phyloP scores from a whole-genome alignment of 345 rosid genomes.

The Stellera chamaejasme region DNA sequence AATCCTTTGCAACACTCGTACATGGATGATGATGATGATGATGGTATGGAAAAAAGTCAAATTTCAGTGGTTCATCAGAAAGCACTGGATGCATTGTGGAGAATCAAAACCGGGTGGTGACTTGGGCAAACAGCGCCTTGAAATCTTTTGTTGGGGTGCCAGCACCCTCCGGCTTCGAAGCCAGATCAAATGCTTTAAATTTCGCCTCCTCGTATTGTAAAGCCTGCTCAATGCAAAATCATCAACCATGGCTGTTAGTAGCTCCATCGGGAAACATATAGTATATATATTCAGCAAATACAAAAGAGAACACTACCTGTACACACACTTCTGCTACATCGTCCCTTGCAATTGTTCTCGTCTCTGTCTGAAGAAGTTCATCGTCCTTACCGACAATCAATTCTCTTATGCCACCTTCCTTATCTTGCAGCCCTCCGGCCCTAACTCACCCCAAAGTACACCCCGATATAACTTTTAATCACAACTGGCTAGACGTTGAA shows the following conservation, averaged over 20 bases:
- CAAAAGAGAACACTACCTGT: slow-evolving; percentile 39
- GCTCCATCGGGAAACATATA: too few relatives aligned
- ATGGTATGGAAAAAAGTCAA: too few relatives aligned
- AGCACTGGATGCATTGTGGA: neutral
- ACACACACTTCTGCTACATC: slow-evolving; percentile 90
- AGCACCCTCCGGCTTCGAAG: slow-evolving; percentile 78
- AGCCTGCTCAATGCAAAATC: slow-evolving; percentile 40
- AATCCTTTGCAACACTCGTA: too few relatives aligned
- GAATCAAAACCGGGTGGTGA: slow-evolving; percentile 53
- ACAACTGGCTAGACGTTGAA: too few relatives aligned
- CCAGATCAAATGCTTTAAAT: slow-evolving; percentile 82
- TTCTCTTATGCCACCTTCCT: slow-evolving; percentile 79
- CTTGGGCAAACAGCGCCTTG: slow-evolving; percentile 65
- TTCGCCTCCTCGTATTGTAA: slow-evolving; percentile 66
- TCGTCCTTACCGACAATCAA: slow-evolving; percentile 80
- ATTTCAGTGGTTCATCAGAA: too few relatives aligned
- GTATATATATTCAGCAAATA: too few relatives aligned
- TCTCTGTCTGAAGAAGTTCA: slow-evolving; percentile 88
- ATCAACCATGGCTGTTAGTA: neutral
- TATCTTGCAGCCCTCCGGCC: slow-evolving; percentile 95
- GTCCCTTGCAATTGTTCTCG: slow-evolving; percentile 58
- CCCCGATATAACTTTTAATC: slow-evolving; percentile 1
- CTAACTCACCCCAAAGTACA: slow-evolving; percentile 27
- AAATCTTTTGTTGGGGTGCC: slow-evolving; percentile 89
- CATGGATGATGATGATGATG: too few relatives aligned